These are phyloP conservation scores for Noccaea caerulescens DNA, from an alignment of 345 rosid species.

Conservation along the genomic window DNA sequence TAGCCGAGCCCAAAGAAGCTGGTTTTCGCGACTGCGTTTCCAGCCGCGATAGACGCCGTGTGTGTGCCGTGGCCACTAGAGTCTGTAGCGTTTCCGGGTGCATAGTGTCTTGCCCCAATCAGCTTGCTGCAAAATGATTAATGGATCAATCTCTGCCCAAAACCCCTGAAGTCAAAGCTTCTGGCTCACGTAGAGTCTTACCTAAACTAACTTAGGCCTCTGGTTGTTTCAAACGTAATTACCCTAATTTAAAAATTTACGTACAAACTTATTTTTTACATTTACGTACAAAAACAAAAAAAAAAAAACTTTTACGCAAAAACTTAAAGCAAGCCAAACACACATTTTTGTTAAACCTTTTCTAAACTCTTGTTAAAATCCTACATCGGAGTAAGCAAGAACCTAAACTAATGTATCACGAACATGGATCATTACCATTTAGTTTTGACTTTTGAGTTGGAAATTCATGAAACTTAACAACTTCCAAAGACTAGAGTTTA, in stretches of 20 bases:
- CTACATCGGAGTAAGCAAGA: no score
- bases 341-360: no score
- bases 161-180: not conserved
- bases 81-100: constrained; percentile 32
- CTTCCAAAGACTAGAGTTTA: not conserved
- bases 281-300: not conserved
- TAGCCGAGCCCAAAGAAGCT: constrained; percentile 53
- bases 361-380: no score
- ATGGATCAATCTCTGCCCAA: constrained; percentile 14
- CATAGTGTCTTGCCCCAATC: constrained; percentile 42
- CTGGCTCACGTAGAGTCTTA: not conserved
- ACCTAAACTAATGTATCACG: no score
- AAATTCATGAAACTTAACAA: not conserved
- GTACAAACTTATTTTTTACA: not conserved
- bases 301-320: no score
- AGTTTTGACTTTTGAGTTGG: no score
- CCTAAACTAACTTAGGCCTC: not conserved
- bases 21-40: constrained; percentile 39
- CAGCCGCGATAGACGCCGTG: constrained; percentile 66
- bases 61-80: constrained; percentile 49
- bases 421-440: no score
- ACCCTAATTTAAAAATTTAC: not conserved
- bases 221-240: no score
- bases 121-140: constrained; percentile 27
- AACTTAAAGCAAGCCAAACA: no score